Evolutionary conservation across 1,139 yeast species (phyloP).

Genomic region (Scheffersomyces stambukii): DNA sequence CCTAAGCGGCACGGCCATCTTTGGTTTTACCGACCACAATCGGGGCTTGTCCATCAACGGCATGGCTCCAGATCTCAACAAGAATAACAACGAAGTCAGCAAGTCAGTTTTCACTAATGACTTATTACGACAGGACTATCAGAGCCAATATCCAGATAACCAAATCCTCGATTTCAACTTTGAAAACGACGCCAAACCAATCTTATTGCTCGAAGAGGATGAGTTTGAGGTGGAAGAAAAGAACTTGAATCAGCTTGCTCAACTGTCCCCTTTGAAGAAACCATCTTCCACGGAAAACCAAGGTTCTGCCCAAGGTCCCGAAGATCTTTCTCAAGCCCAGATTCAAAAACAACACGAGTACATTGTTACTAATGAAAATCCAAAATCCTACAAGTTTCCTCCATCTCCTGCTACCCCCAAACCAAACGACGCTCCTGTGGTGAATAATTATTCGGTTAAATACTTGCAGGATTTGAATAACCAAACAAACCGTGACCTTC

Average conservation of each 20-base stretch:
- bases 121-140: conserved; percentile 1
- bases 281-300: conserved; percentile 8
- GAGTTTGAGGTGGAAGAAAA: conserved; percentile 13
- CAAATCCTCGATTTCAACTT: conserved; percentile 12
- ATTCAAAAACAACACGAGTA: conserved; percentile 24
- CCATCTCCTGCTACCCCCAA: conserved; percentile 25
- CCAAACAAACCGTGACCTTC: conserved; percentile 13
- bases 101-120: background rate
- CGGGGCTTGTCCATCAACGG: conserved; percentile 49
- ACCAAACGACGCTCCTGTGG: conserved; percentile 8
- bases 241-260: conserved; percentile 4
- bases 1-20: conserved; percentile 60
- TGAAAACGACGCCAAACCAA: conserved; percentile 12
- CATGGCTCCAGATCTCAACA: conserved; percentile 14
- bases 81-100: conserved; percentile 1
- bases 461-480: conserved; percentile 38
- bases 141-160: conserved; percentile 7
- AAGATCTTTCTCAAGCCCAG: conserved; percentile 8
- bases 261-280: conserved; percentile 10
- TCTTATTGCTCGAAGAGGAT: conserved; percentile 23
- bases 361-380: conserved; percentile 35
- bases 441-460: conserved; percentile 38
- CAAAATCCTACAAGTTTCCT: conserved; percentile 48
- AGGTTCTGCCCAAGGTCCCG: background rate
- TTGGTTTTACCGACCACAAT: conserved; percentile 55